phyloP scores from a whole-genome alignment of 257 asterid genomes.

The Ehretia macrophylla region DNA sequence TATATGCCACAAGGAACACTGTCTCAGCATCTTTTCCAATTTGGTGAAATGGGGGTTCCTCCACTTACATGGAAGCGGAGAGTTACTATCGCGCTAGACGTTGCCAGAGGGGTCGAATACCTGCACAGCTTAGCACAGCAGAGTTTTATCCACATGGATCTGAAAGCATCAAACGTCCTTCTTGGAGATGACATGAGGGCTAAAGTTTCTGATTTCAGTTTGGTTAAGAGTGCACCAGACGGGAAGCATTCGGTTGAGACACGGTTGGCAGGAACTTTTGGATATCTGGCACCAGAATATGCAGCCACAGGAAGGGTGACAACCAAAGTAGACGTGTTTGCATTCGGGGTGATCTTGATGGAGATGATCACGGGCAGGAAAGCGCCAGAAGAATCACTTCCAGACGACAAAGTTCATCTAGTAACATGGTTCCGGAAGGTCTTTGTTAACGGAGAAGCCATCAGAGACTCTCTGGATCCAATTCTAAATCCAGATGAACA shows the following conservation, averaged over 20 bases:
- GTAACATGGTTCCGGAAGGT: slow-evolving; percentile 67
- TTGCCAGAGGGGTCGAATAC: slow-evolving; percentile 91
- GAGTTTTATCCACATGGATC: slow-evolving; percentile 86
- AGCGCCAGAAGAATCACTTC: slow-evolving; percentile 58
- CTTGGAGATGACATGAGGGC: slow-evolving; percentile 85
- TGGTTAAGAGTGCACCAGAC: slow-evolving; percentile 72
- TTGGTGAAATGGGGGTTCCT: slow-evolving; percentile 22
- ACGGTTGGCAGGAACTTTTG: slow-evolving; percentile 84
- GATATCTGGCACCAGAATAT: slow-evolving; percentile 96
- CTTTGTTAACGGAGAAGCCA: slow-evolving; percentile 37
- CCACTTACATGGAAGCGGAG: slow-evolving; percentile 76
- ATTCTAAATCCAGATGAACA: slow-evolving; percentile 43
- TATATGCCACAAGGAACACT: slow-evolving; percentile 86
- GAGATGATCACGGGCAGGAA: slow-evolving; percentile 71
- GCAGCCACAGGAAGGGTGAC: slow-evolving; percentile 96
- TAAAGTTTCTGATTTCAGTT: slow-evolving; percentile 89
- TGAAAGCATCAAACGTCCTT: slow-evolving; percentile 82
- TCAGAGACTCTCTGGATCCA: slow-evolving; percentile 44
- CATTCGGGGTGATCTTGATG: slow-evolving; percentile 88
- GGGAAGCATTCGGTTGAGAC: slow-evolving; percentile 63
- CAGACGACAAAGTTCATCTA: slow-evolving; percentile 59
- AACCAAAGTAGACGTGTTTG: slow-evolving; percentile 71
- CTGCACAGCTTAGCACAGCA: slow-evolving; percentile 75
- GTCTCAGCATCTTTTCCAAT: slow-evolving; percentile 52
- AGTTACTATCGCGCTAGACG: slow-evolving; percentile 65